Percentiles rank a stretch among this genome's conserved stretches.
Evolutionary conservation across 129 eudicot genomes (phyloP).

Genomic region (Artemisia annua): DNA sequence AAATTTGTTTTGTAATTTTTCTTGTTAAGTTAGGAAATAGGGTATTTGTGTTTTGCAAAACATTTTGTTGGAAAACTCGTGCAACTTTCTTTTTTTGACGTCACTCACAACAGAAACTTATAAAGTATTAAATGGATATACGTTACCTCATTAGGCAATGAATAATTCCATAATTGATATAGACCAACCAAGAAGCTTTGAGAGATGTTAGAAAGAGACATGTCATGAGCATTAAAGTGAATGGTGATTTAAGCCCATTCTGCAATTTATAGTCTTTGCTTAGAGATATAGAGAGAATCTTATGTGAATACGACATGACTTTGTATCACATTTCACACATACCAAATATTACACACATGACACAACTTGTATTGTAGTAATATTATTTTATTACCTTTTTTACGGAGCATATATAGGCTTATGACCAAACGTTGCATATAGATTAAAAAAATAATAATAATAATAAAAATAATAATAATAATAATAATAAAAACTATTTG

Average conservation of each 20-base stretch:
- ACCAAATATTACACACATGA: neutral
- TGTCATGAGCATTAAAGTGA: slow-evolving; percentile 36
- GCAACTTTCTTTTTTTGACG: too few relatives aligned
- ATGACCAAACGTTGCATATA: too few relatives aligned
- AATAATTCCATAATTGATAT: neutral
- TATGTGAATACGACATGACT: slow-evolving; percentile 32
- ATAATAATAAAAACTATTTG: too few relatives aligned
- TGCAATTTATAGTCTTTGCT: slow-evolving; percentile 17
- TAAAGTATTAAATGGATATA: neutral
- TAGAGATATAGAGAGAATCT: slow-evolving; percentile 27
- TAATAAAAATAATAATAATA: too few relatives aligned
- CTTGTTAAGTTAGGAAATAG: too few relatives aligned
- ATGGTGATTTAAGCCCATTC: slow-evolving; percentile 27
- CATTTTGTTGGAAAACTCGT: too few relatives aligned
- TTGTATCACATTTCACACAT: slow-evolving; percentile 24
- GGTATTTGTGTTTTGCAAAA: too few relatives aligned
- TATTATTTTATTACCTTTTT: too few relatives aligned
- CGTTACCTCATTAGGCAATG: neutral
- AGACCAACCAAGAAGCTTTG: neutral
- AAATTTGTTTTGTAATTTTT: too few relatives aligned
- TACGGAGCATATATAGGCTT: too few relatives aligned
- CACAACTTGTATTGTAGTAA: too few relatives aligned
- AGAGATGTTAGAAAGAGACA: slow-evolving; percentile 24
- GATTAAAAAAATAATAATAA: too few relatives aligned
- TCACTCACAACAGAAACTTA: neutral